Conservation (phyloP, 176 grass and related monocot species). For the Musa acuminata region DNA sequence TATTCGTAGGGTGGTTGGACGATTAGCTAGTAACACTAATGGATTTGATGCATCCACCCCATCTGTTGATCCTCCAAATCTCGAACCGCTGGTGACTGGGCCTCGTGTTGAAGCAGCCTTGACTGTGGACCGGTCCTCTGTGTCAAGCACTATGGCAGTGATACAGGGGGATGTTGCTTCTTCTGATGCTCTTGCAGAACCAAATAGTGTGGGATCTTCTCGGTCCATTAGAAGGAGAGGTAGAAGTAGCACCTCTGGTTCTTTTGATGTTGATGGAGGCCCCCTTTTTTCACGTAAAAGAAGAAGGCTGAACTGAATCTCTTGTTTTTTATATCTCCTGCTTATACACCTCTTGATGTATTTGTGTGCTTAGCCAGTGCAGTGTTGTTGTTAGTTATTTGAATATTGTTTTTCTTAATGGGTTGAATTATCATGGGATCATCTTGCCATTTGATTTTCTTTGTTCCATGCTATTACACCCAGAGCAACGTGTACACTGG, state of each 20-base stretch:
- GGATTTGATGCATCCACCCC: conserved; percentile 50
- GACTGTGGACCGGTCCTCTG: conserved; percentile 63
- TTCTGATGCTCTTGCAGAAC: conserved; percentile 31
- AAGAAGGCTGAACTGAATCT: conserved; percentile 57
- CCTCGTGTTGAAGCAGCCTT: conserved; percentile 36
- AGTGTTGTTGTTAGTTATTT: too few relatives aligned
- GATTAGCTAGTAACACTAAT: conserved; percentile 22
- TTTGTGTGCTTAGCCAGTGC: neutral
- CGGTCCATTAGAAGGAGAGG: conserved; percentile 55
- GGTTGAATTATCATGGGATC: too few relatives aligned
- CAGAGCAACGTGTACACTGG: too few relatives aligned
- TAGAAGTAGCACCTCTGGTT: conserved; percentile 45
- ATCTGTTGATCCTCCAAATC: conserved; percentile 44
- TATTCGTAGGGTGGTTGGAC: conserved; percentile 54
- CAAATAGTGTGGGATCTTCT: conserved; percentile 37
- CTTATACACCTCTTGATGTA: neutral
- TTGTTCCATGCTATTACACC: too few relatives aligned
- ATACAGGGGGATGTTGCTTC: conserved; percentile 57
- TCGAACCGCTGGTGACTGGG: conserved; percentile 26
- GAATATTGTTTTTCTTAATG: too few relatives aligned
- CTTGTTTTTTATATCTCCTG: neutral
- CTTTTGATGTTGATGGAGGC: conserved; percentile 64
- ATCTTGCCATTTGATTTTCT: too few relatives aligned
- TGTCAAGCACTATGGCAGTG: conserved; percentile 68
- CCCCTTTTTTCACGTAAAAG: conserved; percentile 51